Evolutionary conservation across 2,329 filamentous ascomycete genomes (phyloP).

Genomic region (Chaetomiaceae sp.): DNA sequence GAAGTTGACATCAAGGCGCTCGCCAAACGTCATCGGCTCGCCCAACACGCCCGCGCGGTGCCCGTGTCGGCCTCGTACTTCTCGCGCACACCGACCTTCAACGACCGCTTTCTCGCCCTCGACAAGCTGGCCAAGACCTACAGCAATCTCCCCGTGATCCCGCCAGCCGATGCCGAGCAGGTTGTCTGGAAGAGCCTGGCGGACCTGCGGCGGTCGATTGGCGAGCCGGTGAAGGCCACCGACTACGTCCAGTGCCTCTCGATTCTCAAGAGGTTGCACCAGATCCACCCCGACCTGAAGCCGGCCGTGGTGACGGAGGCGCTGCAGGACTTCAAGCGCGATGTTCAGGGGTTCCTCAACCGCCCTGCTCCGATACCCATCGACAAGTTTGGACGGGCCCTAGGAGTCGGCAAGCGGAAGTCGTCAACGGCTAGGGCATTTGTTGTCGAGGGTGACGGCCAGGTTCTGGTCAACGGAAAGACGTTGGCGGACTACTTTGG

Average conservation of each 20-base stretch:
- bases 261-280: constrained; percentile 74
- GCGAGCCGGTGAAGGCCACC: constrained; percentile 68
- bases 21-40: constrained; percentile 26
- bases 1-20: constrained; percentile 26
- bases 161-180: constrained; percentile 61
- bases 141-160: constrained; percentile 65
- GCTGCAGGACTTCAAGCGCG: constrained; percentile 67
- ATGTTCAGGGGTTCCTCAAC: constrained; percentile 66
- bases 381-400: constrained; percentile 72
- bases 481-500: constrained; percentile 77
- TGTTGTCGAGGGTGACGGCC: constrained; percentile 87
- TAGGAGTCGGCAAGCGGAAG: constrained; percentile 83
- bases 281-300: constrained; percentile 74
- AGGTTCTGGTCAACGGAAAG: constrained; percentile 87
- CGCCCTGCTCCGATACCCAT: constrained; percentile 59
- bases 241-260: constrained; percentile 75
- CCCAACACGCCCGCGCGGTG: constrained; percentile 64
- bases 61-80: constrained; percentile 94
- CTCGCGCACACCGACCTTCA: constrained; percentile 78
- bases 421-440: constrained; percentile 78
- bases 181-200: constrained; percentile 76
- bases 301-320: constrained; percentile 64
- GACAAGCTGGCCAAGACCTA: constrained; percentile 69
- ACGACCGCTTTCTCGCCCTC: constrained; percentile 74
- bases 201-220: constrained; percentile 67